Base-by-base conservation (phyloP, 202 grass and related monocot species). In the Zoysia matrella region DNA sequence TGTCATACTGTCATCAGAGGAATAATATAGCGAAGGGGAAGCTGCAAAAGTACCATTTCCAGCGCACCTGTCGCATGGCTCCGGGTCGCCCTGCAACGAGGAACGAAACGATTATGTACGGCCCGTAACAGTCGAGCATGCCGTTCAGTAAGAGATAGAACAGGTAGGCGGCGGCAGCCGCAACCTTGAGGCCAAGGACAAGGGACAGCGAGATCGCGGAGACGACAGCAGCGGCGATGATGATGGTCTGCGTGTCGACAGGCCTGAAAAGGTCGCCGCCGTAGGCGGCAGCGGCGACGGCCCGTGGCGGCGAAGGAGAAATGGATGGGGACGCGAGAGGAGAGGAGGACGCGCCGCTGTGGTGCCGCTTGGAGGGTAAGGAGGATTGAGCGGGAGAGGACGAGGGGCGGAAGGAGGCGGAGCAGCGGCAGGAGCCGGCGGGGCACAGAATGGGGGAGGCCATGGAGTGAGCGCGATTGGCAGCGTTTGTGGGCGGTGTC, bases 171-270 rank as follows among this genome's bases (percentile, higher is more conserved):
- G 55, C 49, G 43, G 4, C 1, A 3, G 64, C 45, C 6, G 55
- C 12, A 50, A 93, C 94, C 94, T 93, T 97, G 73, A 97, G 88
- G 51, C 94, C 94, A 46, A 97, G 89, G 22, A 91, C 73, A 60
- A 97, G 89, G 69, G 89, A 97, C 55, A 97, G 76, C 36, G 82
- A 83, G 74, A 97, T 87, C n/a, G 89, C 94, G n/a, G 86, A 73
- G 47, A 97, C 53, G 74, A 93, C 89, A 67, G 89, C 47, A 55
- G 74, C 85, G 12, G 89, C 76, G 73, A 97, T 68, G 82, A 97
- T 72, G 69, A 97, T 81, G 10, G 91, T 97, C 76, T 97, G 94
- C 22, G 91, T 97, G 80, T 97, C 94, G 61, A 88, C 18, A 11
- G 82, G 86, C 70, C 83, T 86, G 47, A 71, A 63, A 40, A 83